Percentiles rank a stretch among this genome's conserved stretches.
These are phyloP conservation scores for Magnusiomyces sp. DNA, from an alignment of 1,139 yeast genomes.

Conservation along the genomic window DNA sequence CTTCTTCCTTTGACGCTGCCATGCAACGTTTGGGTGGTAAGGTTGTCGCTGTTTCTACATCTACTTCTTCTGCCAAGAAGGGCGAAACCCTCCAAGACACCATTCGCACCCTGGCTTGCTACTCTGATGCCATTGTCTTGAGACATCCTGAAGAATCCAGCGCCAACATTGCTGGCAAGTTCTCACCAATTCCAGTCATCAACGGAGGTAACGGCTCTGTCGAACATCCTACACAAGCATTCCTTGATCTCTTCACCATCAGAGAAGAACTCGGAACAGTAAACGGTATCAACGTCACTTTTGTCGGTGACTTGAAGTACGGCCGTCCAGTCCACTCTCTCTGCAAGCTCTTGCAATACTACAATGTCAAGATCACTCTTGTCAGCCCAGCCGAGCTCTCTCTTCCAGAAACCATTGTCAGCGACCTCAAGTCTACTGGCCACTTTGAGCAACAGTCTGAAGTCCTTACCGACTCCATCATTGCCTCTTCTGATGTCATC, in stretches of 20 bases:
- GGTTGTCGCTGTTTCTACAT: constrained; percentile 78
- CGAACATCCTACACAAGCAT: constrained; percentile 98
- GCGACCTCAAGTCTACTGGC: constrained; percentile 54
- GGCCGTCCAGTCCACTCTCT: constrained; percentile 99
- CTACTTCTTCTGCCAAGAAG: constrained; percentile 86
- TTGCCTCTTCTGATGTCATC: constrained; percentile 85
- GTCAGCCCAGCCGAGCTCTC: constrained; percentile 85
- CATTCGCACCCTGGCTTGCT: constrained; percentile 86
- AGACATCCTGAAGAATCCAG: constrained; percentile 93
- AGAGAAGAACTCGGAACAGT: constrained; percentile 99
- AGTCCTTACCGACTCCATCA: constrained; percentile 70
- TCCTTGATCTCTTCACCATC: constrained; percentile 92
- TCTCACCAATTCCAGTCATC: constrained; percentile 92
- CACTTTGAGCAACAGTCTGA: constrained; percentile 68
- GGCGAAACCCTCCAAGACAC: constrained; percentile 99
- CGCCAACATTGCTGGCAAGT: constrained; percentile 91
- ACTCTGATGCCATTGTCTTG: constrained; percentile 92
- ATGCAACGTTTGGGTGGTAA: constrained; percentile 99
- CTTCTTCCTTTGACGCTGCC: constrained; percentile 96
- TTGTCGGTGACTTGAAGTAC: constrained; percentile 97
- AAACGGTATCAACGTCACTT: constrained; percentile 94
- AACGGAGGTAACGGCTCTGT: constrained; percentile 97
- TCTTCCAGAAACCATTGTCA: constrained; percentile 65
- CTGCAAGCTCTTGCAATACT: constrained; percentile 81
- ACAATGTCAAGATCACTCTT: constrained; percentile 87